Conservation (phyloP, 2,329 filamentous ascomycete genomes). For the Amauroascus verrucosus region DNA sequence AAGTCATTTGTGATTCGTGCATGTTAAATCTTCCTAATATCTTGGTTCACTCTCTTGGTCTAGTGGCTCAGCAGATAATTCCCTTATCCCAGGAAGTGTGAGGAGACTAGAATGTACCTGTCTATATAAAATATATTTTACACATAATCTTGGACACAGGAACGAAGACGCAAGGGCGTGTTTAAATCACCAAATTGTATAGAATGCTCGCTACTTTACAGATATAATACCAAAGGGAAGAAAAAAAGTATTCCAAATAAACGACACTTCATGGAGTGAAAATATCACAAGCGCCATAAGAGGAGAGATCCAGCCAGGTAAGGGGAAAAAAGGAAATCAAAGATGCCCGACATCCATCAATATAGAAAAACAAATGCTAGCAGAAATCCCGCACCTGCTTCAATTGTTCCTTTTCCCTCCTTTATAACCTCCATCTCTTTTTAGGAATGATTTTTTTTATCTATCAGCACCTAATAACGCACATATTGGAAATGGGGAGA, state of each 20-base stretch:
- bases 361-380: not conserved
- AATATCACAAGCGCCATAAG: not conserved
- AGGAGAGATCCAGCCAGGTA: conserved; percentile 5
- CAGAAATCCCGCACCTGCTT: not conserved
- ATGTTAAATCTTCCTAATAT: no score
- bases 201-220: conserved; percentile 5
- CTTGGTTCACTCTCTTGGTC: no score
- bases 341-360: conserved; percentile 2
- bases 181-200: not conserved
- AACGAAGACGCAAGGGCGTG: not conserved
- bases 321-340: no score
- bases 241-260: not conserved
- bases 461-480: conserved; percentile 2
- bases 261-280: not conserved
- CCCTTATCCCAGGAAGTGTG: no score
- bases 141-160: not conserved
- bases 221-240: not conserved
- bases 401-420: not conserved
- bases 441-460: not conserved
- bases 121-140: no score
- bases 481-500: not conserved
- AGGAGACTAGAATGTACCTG: no score
- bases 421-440: not conserved
- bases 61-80: no score
- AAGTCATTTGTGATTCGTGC: no score